These are phyloP conservation scores for Astragalus membranaceus DNA, from an alignment of 306 rosid species.

Conservation along the genomic window DNA sequence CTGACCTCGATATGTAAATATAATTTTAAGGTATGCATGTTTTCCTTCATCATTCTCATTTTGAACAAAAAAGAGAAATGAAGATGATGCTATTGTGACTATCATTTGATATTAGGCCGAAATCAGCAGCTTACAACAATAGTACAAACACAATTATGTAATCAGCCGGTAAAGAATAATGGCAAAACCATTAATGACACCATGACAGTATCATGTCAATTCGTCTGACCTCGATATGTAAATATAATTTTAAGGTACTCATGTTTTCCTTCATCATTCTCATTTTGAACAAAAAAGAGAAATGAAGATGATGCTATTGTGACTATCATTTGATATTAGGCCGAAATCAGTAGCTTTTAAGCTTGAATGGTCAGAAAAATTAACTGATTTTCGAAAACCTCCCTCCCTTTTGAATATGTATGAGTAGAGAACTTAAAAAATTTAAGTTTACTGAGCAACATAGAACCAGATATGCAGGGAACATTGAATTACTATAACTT, in stretches of 20 bases:
- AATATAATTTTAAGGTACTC: slow-evolving; percentile 13
- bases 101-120: not conserved
- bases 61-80: not conserved
- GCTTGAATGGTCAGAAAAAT: not conserved
- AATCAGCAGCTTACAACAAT: no score
- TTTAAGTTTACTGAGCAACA: no score
- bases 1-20: slow-evolving; percentile 2
- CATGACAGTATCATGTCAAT: not conserved
- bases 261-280: not conserved
- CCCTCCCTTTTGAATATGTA: no score
- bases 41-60: not conserved
- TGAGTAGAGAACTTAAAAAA: no score
- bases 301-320: not conserved
- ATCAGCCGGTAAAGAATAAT: slow-evolving; percentile 11
- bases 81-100: not conserved
- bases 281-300: not conserved
- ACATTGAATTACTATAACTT: no score
- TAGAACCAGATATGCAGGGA: no score
- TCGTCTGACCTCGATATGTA: not conserved
- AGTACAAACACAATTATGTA: not conserved
- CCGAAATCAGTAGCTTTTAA: not conserved
- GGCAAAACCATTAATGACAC: not conserved
- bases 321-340: not conserved
- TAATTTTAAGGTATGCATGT: slow-evolving; percentile 2
- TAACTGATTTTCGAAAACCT: no score